A percentile compares a stretch with the other conserved stretches of the same genome.
Conservation (phyloP, 176 grass and related monocot species). For the Musa acuminata region DNA sequence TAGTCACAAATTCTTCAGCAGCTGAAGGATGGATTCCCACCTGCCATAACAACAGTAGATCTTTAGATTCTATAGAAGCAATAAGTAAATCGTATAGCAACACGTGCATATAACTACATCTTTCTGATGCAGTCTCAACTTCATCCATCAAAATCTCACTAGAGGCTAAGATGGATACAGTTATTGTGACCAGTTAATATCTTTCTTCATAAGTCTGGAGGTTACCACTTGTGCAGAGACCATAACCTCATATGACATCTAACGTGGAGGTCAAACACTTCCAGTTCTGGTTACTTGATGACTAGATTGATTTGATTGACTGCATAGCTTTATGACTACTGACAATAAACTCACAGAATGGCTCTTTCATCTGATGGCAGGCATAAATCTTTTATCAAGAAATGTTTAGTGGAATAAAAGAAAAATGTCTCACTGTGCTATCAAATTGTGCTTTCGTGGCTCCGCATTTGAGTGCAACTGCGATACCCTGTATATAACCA, state of each 20-base stretch:
- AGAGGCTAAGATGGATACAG: too few species aligned
- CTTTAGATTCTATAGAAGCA: background rate
- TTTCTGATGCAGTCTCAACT: background rate
- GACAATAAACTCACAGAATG: background rate
- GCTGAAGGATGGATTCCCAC: constrained; percentile 92
- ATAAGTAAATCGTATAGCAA: background rate
- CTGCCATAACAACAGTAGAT: constrained; percentile 30
- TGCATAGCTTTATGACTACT: background rate
- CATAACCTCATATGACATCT: too few species aligned
- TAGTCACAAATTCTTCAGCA: constrained; percentile 89
- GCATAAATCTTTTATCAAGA: background rate
- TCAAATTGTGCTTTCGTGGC: constrained; percentile 86
- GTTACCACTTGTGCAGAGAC: too few species aligned
- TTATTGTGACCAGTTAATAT: too few species aligned
- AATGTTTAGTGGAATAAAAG: background rate
- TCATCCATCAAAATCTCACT: too few species aligned
- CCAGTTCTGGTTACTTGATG: background rate
- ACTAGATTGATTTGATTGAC: background rate
- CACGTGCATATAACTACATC: background rate
- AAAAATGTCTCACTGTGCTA: constrained; percentile 49
- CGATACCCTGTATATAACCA: constrained; percentile 50
- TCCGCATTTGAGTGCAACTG: constrained; percentile 76
- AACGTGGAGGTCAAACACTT: background rate
- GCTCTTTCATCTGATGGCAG: background rate
- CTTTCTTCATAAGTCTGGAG: too few species aligned